Conservation (phyloP, 2,329 filamentous ascomycete species). For the Aspergillus nomiae region DNA sequence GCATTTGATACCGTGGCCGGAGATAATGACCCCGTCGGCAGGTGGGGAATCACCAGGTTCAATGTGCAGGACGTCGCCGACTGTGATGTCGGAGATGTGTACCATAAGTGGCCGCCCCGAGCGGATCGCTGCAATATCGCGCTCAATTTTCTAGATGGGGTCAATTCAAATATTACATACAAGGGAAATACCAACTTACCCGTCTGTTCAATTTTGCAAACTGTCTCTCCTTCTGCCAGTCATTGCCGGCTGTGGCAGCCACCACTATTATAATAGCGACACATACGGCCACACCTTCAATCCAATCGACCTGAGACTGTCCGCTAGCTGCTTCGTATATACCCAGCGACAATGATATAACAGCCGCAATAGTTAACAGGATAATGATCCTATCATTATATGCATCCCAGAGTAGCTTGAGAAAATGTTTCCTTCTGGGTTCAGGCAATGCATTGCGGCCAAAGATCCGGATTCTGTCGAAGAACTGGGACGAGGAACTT, state of each 20-base stretch:
- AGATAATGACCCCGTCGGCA: constrained; percentile 68
- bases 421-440: constrained; percentile 66
- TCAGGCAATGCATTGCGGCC: constrained; percentile 66
- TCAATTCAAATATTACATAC: neutral
- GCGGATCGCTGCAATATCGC: constrained; percentile 63
- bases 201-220: constrained; percentile 74
- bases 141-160: constrained; percentile 55
- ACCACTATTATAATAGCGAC: constrained; percentile 76
- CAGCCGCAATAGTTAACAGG: constrained; percentile 66
- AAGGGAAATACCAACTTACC: constrained; percentile 61
- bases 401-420: constrained; percentile 70
- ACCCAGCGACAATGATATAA: constrained; percentile 69
- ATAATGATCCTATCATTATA: constrained; percentile 78
- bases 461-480: constrained; percentile 68
- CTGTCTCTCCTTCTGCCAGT: constrained; percentile 77
- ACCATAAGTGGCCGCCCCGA: constrained; percentile 64
- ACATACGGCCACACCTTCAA: constrained; percentile 76
- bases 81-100: constrained; percentile 64
- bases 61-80: constrained; percentile 67
- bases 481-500: constrained; percentile 44
- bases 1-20: constrained; percentile 64
- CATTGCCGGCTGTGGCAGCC: constrained; percentile 70
- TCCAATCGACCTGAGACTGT: constrained; percentile 67
- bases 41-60: constrained; percentile 68
- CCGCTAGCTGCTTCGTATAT: constrained; percentile 65